Conservation (phyloP, 352 stramenopile genomes). For the Phytophthora hibernalis region DNA sequence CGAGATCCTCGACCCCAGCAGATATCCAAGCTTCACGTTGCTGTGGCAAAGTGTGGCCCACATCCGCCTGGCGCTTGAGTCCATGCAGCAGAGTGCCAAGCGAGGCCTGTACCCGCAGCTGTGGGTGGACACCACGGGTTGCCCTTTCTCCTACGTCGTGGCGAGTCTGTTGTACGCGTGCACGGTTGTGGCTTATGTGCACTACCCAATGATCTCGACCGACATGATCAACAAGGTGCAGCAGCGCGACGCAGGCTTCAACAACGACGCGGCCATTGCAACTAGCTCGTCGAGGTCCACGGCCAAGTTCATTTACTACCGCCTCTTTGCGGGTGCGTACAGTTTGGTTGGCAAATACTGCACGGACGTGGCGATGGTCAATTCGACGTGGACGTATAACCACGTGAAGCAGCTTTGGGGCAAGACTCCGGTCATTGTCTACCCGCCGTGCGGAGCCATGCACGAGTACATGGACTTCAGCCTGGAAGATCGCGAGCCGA, state of each 20-base stretch:
- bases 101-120: slow-evolving; percentile 79
- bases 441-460: slow-evolving; percentile 95
- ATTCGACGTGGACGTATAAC: slow-evolving; percentile 98
- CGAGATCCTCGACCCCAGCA: slow-evolving; percentile 72
- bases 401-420: slow-evolving; percentile 97
- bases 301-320: slow-evolving; percentile 97
- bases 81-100: slow-evolving; percentile 67
- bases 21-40: slow-evolving; percentile 94
- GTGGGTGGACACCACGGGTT: slow-evolving; percentile 98
- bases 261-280: slow-evolving; percentile 92
- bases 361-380: slow-evolving; percentile 95
- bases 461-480: slow-evolving; percentile 76
- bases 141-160: slow-evolving; percentile 96
- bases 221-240: slow-evolving; percentile 98
- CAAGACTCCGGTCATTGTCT: slow-evolving; percentile 83
- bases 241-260: slow-evolving; percentile 92
- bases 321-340: slow-evolving; percentile 94
- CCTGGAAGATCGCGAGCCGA: slow-evolving; percentile 61
- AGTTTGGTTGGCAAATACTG: slow-evolving; percentile 86
- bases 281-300: slow-evolving; percentile 78
- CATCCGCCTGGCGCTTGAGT: slow-evolving; percentile 90
- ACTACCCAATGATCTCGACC: slow-evolving; percentile 99
- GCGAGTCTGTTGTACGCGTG: slow-evolving; percentile 87
- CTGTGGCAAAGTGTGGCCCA: slow-evolving; percentile 96
- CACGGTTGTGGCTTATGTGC: slow-evolving; percentile 95